Conservation (phyloP, 495 filamentous ascomycete species). For the Parachaetomium inaequale region DNA sequence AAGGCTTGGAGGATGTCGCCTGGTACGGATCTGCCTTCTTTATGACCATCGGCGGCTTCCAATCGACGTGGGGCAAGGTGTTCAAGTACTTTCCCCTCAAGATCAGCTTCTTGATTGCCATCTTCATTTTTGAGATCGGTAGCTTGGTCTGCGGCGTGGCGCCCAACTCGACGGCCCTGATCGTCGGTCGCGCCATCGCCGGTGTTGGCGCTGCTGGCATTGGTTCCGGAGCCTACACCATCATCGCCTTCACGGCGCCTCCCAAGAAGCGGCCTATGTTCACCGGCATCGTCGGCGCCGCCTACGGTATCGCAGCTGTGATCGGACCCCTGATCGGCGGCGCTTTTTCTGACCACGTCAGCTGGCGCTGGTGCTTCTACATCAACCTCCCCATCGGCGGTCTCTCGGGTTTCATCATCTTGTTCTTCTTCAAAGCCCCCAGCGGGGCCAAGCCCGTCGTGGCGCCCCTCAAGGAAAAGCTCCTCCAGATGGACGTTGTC, state of each 20-base stretch:
- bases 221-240: conserved; percentile 39
- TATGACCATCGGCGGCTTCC: conserved; percentile 36
- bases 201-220: conserved; percentile 49
- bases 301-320: conserved; percentile 47
- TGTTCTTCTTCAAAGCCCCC: conserved; percentile 44
- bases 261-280: conserved; percentile 47
- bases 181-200: conserved; percentile 57
- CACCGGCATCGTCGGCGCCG: conserved; percentile 46
- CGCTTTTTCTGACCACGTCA: conserved; percentile 29
- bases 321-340: conserved; percentile 33
- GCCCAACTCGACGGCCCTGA: conserved; percentile 51
- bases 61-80: conserved; percentile 39
- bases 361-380: conserved; percentile 75
- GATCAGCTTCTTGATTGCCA: conserved; percentile 38
- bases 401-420: conserved; percentile 53
- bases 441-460: conserved; percentile 19
- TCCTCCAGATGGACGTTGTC: conserved; percentile 58
- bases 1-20: conserved; percentile 44
- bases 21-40: conserved; percentile 51
- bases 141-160: conserved; percentile 55
- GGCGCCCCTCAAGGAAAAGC: conserved; percentile 31
- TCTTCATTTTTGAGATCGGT: conserved; percentile 52
- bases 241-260: conserved; percentile 44
- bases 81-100: conserved; percentile 46
- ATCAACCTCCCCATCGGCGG: conserved; percentile 70